These are phyloP conservation scores for Alloteropsis semialata DNA, from an alignment of 176 grass and related monocot genomes.

Conservation along the genomic window DNA sequence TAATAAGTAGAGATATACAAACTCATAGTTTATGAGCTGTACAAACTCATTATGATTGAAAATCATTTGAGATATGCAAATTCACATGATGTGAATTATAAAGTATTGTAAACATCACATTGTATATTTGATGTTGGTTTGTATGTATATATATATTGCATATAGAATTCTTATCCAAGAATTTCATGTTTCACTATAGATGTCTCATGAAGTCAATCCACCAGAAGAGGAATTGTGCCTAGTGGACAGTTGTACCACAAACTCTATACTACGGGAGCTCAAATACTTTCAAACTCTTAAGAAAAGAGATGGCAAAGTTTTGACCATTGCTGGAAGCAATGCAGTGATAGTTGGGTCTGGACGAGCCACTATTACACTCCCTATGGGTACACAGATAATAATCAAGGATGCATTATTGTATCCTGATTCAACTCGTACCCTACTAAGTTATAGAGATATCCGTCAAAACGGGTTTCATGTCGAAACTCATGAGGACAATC, in stretches of 20 bases:
- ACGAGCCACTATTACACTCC: background rate
- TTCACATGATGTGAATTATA: no score
- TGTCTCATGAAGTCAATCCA: background rate
- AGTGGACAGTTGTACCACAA: background rate
- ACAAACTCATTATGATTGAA: no score
- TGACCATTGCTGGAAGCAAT: background rate
- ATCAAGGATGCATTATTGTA: no score
- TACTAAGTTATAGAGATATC: no score
- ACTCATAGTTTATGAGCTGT: no score
- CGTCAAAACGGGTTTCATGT: no score
- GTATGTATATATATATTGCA: background rate
- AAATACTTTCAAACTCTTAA: background rate
- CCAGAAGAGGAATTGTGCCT: background rate
- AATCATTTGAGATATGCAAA: no score
- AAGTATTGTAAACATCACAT: background rate
- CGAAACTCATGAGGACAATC: no score
- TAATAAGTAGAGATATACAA: no score
- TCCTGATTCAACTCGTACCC: no score
- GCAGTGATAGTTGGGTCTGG: background rate
- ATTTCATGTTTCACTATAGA: background rate
- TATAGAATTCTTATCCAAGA: no score
- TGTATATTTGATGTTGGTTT: background rate
- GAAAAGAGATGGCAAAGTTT: background rate
- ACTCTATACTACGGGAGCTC: background rate
- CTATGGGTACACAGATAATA: no score